Evolutionary conservation across 2,329 filamentous ascomycete genomes (phyloP), one percentile per base, ranked within the genome.

Genomic region (Diaporthe longicolla): DNA sequence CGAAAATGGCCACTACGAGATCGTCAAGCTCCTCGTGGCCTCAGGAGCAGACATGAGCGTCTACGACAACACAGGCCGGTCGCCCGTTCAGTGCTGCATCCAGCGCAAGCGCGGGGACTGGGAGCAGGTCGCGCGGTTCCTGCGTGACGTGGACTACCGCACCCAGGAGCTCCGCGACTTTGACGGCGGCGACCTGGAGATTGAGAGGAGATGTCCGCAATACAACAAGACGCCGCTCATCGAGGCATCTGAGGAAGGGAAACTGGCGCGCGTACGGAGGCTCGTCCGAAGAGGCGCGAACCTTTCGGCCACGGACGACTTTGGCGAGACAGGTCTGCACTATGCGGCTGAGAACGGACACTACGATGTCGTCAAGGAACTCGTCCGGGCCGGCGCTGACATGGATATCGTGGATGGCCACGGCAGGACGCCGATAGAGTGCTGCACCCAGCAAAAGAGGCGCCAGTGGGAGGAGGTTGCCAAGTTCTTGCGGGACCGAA

Each of bases 21-120:
- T 71, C 21, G 69, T 71, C 54, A 71, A 71, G 29, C 9, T 71
- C 10, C 55, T 71, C 1, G 26, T 71, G 9, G 69, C 69, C 19
- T 58, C 52, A 35, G 69, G 69, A 13, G 69, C 69, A 32, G 69
- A 71, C 21, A 59, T 71, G 69, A 71, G 48, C 24, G 54, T 71
- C 17, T 71, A 71, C 29, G 69, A 71, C 40, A 71, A 71, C 24
- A 48, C 35, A 11, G 69, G 69, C 54, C 69, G 69, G 5, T 29
- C 59, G 3, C 69, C 69, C 10, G 69, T 59, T 4, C 69, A 71
- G 13, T 71, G 52, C n/a, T 71, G 69, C 21, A 59, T 71, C 24
- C 69, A 71, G 54, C 50, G 54, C 29, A 71, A 71, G 54, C 52
- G 52, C n/a, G 13, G 69, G 3, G 69, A 71, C 52, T 71, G 69